A percentile compares a stretch with the other conserved stretches of the same genome.
These are phyloP conservation scores for Senna tora DNA, from an alignment of 306 rosid species.

Conservation along the genomic window DNA sequence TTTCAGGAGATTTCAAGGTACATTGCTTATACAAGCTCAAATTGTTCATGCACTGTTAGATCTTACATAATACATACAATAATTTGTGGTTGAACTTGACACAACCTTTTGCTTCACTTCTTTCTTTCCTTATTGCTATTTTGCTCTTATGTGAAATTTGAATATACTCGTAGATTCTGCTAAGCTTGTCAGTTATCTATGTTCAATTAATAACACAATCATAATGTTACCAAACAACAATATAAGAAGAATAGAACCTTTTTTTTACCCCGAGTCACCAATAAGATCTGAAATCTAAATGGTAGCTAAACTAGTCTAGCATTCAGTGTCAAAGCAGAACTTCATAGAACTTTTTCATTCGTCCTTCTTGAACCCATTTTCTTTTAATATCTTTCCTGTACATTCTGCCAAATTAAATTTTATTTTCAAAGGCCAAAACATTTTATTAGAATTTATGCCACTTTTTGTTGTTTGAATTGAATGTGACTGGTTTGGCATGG, in stretches of 20 bases:
- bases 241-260: not conserved
- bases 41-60: conserved; percentile 10
- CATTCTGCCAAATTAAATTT: not conserved
- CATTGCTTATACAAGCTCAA: conserved; percentile 25
- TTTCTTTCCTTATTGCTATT: not conserved
- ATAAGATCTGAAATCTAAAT: not conserved
- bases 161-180: not conserved
- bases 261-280: not conserved
- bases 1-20: conserved; percentile 93
- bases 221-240: not conserved
- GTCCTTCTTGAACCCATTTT: not conserved
- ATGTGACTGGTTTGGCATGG: conserved; percentile 29
- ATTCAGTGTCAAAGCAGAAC: not conserved
- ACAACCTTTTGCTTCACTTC: not conserved
- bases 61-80: not conserved
- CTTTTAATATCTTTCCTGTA: not conserved
- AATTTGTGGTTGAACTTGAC: not conserved
- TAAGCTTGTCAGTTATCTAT: conserved; percentile 1
- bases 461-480: not conserved
- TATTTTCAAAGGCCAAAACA: conserved; percentile 27
- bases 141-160: not conserved
- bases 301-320: not conserved
- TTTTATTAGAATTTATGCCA: not conserved
- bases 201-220: not conserved
- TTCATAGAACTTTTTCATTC: not conserved